Evolutionary conservation across 176 grass and related monocot species (phyloP), one percentile per base, ranked within the genome.

Genomic region (Saccharum spontaneum): DNA sequence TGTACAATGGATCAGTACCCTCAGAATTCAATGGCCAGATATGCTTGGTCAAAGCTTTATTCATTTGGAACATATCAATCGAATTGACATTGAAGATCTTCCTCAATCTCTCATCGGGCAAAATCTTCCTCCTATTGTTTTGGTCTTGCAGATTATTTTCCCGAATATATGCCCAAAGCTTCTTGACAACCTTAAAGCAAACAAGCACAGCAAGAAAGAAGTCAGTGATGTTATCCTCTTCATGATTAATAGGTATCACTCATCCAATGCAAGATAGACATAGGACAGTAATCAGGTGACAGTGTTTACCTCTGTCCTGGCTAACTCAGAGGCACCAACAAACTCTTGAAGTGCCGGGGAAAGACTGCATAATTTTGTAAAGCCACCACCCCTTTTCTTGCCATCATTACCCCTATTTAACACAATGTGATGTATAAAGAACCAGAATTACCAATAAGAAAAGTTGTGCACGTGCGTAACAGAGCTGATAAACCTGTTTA

Each of bases 11-110:
- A 50, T 52, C 30, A 4, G 16, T 75, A 99, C 97, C 94, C 39
- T 89, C 96, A 73, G 90, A 92, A 69, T 88, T 59, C 72, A 99
- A 83, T 69, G 97, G 92, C 97, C 97, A 99, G 41, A 99, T 97
- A 86, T 99, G 97, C 80, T 87, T 99, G 9, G 92, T 94, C 78
- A 99, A 90, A 83, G 90, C 90, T 84, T 99, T 99, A 85, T 94
- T 99, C 97, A 99, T 99, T 79, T 99, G 97, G 90, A 99, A 99
- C 94, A 99, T 99, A 79, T 97, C 94, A 1, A 97, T 99, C 67
- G 88, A 80, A 86, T 96, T 87, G 43, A 94, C 97, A 49, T 97
- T 97, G 76, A 99, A 99, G 81, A 99, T 82, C 31, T 80, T 87
- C 77, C 55, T 93, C 45, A 99, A 83, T 86, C 37, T 88, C 10